A percentile compares a stretch with the other conserved stretches of the same genome.
Conservation (phyloP, 768 basidiomycete genomes). For the Boletus sp. region DNA sequence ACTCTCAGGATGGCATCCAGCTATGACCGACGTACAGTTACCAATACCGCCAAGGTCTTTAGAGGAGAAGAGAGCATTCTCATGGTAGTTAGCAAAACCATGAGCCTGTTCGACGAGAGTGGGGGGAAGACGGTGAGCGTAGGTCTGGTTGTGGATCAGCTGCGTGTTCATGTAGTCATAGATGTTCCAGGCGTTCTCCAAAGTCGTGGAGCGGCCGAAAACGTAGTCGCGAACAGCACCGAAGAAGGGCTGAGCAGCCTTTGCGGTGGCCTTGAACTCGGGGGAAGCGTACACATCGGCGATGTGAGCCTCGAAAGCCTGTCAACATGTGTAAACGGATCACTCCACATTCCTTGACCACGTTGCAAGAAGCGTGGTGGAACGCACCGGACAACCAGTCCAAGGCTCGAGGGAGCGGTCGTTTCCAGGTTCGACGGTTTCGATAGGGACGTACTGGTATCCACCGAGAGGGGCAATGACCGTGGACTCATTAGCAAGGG, state of each 20-base stretch:
- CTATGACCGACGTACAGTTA: constrained; percentile 58
- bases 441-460: constrained; percentile 86
- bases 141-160: constrained; percentile 79
- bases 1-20: neutral
- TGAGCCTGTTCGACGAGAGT: constrained; percentile 72
- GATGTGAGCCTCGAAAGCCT: constrained; percentile 69
- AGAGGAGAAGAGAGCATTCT: constrained; percentile 71
- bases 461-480: constrained; percentile 74
- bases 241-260: constrained; percentile 66
- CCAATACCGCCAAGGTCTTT: constrained; percentile 62
- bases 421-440: constrained; percentile 84
- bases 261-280: constrained; percentile 61
- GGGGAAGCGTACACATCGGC: constrained; percentile 57
- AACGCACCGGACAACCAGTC: constrained; percentile 56
- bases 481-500: constrained; percentile 74
- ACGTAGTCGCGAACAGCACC: constrained; percentile 64
- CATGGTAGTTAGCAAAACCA: constrained; percentile 76
- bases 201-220: constrained; percentile 61
- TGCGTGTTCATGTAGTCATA: constrained; percentile 78
- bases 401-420: constrained; percentile 84
- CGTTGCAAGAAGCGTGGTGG: neutral
- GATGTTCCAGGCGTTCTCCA: constrained; percentile 79
- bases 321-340: constrained; percentile 11
- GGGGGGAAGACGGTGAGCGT: constrained; percentile 78
- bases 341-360: neutral